Base-by-base conservation (phyloP, 768 basidiomycete genomes). In the Russula ochroleuca region DNA sequence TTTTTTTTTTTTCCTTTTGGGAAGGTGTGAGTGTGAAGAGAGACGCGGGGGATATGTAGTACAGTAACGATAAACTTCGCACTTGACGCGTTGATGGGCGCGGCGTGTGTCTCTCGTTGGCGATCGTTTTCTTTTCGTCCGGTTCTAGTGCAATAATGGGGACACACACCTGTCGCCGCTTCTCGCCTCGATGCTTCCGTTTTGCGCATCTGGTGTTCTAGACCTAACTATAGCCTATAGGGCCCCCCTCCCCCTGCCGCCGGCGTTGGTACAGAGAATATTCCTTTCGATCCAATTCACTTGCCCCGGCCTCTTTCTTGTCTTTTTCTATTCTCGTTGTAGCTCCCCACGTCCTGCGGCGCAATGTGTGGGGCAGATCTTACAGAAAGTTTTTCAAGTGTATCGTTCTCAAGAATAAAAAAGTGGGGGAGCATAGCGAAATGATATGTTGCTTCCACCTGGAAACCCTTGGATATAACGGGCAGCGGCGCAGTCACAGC, bases 371-470 rank as follows among this genome's bases (percentile, higher is more conserved):
- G 13, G 33, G 9, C 15, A 23, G 57, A 48, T 58, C 43, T 43
- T 57, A 45, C 21, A 25, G 60, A 57, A 50, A 8, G 40, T 63
- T 63, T 56, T 52, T 5, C n/a, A 58, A 23, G 21, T 31, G 13
- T 49, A 45, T 56, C 61, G 55, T 25, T 10, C 47, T 15, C 6
- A 43, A 57, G 33, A 37, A 23, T 1, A 8, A 38, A 54, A 23
- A 38, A 55, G 13, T 17, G 15, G 1, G 51, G 31, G 33, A 33
- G 33, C 9, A 21, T 11, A 14, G 19, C 9, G 0, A 35, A 19
- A 31, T 11, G 21, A 23, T 14, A 10, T 9, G 5, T 47, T 23
- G 5, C 19, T 45, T 52, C 43, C 45, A 54, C 52, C 13, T 15
- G 33, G 48, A 57, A 49, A 57, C 50, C 21, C 31, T 31, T 38